Conservation (phyloP, 352 stramenopile species). For the Globisporangium rhizosaccharum region DNA sequence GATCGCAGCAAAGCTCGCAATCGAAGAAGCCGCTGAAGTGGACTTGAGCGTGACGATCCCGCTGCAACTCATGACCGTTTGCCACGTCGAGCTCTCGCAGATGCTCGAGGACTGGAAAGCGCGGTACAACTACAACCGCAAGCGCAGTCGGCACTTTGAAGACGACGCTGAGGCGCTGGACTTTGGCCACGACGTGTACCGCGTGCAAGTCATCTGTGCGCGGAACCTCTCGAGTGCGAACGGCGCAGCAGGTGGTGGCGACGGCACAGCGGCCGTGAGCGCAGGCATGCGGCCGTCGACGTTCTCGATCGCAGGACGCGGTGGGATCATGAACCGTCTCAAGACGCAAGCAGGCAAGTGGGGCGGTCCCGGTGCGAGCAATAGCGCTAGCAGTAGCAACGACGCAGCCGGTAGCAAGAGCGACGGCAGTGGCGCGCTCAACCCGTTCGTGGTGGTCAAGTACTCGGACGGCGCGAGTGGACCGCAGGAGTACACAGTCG, state of each 20-base stretch:
- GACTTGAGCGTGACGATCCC: conserved; percentile 79
- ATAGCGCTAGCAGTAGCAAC: conserved; percentile 15
- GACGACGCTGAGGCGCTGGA: conserved; percentile 73
- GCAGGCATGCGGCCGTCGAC: conserved; percentile 28
- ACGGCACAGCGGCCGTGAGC: not conserved
- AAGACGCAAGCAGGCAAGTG: conserved; percentile 62
- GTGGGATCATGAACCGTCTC: conserved; percentile 60
- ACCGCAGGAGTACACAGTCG: conserved; percentile 55
- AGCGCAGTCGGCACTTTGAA: conserved; percentile 69
- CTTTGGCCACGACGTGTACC: conserved; percentile 78
- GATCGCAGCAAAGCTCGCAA: conserved; percentile 53
- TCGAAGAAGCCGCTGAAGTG: conserved; percentile 74
- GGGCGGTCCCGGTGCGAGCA: conserved; percentile 26
- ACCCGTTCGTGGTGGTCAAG: conserved; percentile 73
- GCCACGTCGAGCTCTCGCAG: conserved; percentile 59
- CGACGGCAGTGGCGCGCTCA: conserved; percentile 23
- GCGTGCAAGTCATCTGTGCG: conserved; percentile 59
- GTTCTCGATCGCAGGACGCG: conserved; percentile 44
- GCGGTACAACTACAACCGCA: conserved; percentile 81
- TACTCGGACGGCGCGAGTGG: conserved; percentile 45
- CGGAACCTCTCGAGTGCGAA: conserved; percentile 33
- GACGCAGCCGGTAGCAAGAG: not conserved
- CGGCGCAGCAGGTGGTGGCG: conserved; percentile 1
- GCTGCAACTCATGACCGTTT: conserved; percentile 69
- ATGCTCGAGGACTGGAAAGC: conserved; percentile 71